Evolutionary conservation across 495 filamentous ascomycete species (phyloP).

Genomic region (Neurospora intermedia): DNA sequence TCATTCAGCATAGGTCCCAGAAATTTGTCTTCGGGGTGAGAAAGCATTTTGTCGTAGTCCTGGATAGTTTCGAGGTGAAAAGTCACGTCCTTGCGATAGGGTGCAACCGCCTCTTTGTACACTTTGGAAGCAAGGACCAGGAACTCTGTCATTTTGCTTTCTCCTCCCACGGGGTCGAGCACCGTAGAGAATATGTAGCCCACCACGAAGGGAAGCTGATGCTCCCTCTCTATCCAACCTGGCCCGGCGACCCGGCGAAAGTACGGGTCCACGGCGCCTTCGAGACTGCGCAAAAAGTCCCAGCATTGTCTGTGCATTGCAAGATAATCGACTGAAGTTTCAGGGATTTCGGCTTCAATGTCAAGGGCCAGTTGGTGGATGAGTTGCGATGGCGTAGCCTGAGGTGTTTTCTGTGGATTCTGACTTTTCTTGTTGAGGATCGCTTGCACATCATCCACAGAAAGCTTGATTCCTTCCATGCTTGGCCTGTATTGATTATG

Average conservation of each 20-base stretch:
- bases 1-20: background rate
- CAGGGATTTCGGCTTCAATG: background rate
- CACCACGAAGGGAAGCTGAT: constrained; percentile 1
- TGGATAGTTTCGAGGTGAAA: background rate
- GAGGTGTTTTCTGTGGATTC: background rate
- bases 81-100: background rate
- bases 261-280: background rate
- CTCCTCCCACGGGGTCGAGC: background rate
- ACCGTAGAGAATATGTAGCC: constrained; percentile 1
- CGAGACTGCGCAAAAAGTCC: background rate
- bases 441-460: background rate
- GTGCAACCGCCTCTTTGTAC: background rate
- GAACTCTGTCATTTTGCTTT: background rate
- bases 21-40: background rate
- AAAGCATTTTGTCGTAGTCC: background rate
- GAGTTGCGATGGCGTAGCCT: background rate
- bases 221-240: background rate
- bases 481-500: background rate
- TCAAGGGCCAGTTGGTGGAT: background rate
- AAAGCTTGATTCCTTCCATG: background rate
- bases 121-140: background rate
- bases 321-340: background rate
- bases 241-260: background rate
- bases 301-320: background rate
- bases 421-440: background rate